Evolutionary conservation across 192 early-diverging fungal genomes (phyloP), one percentile per base, ranked within the genome.

Genomic region (Coemansia sp.): DNA sequence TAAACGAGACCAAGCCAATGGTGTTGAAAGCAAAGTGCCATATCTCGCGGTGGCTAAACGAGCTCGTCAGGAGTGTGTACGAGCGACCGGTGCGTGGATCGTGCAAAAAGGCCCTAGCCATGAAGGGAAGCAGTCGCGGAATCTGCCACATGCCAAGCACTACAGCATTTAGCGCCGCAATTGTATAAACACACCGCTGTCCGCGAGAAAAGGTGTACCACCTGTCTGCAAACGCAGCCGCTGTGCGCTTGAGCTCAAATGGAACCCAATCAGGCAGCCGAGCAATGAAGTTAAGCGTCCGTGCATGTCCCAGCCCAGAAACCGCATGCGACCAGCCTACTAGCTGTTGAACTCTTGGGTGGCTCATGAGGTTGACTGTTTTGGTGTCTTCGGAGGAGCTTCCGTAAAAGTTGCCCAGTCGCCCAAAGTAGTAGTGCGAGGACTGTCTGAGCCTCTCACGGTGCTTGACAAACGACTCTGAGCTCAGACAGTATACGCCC

Each of bases 1-100:
- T 87, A 80, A 93, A 89, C 27, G 86, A 88, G 40, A 82, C 79
- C 34, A 95, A 67, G 17, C 83, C 93, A 52, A 93, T 64, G 82
- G 88, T 91, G 72, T 95, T 95, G 74, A 95, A 87, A 7, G 63
- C 67, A 53, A 94, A 82, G 68, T 95, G 94, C 81, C 85, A 76
- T 7, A 90, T 37, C 10, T 81, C 82, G 38, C 83, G 72, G 48
- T 96, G 94, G 21, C 87, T 89, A 61, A 96, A 95, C 21, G 83
- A 80, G 33, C 83, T 84, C 1, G 94, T 93, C 32, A 96, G 56
- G 40, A 96, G 56, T 6, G 93, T 96, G 54, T 89, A 84, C 11
- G 86, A 85, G 6, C 77, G 76, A 0, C 82, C 83, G 2, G 83
- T 82, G 5, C 82, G 69, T 8, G 94, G 90, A 34, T 93, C 82